A percentile compares a stretch with the other conserved stretches of the same genome.
Evolutionary conservation across 2,329 filamentous ascomycete species (phyloP).

Genomic region (Sclerotinia glacialis): DNA sequence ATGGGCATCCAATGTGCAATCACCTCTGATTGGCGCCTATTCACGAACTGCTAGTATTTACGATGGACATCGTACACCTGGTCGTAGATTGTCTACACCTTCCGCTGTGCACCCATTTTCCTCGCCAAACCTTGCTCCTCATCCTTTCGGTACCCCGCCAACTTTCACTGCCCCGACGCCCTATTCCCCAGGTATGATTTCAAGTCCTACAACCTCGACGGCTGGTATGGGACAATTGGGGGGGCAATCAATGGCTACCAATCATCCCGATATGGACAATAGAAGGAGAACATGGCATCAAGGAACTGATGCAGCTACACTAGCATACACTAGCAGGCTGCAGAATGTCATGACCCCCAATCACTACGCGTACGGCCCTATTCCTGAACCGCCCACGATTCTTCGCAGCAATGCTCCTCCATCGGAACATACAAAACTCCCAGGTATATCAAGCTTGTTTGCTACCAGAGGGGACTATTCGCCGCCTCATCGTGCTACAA

Average conservation of each 20-base stretch:
- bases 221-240: slow-evolving; percentile 55
- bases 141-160: slow-evolving; percentile 55
- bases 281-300: slow-evolving; percentile 89
- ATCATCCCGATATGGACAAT: slow-evolving; percentile 67
- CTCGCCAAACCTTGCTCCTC: slow-evolving; percentile 43
- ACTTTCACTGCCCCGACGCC: slow-evolving; percentile 54
- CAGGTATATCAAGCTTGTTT: slow-evolving; percentile 90
- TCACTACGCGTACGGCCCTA: slow-evolving; percentile 47
- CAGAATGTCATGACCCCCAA: slow-evolving; percentile 72
- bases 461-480: slow-evolving; percentile 63
- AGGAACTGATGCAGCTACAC: slow-evolving; percentile 58
- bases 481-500: slow-evolving; percentile 62
- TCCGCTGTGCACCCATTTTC: slow-evolving; percentile 74
- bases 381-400: slow-evolving; percentile 30
- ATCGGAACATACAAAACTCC: slow-evolving; percentile 56
- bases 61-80: slow-evolving; percentile 60
- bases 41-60: slow-evolving; percentile 73
- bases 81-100: slow-evolving; percentile 78
- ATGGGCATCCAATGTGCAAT: slow-evolving; percentile 65
- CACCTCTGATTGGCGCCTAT: slow-evolving; percentile 64
- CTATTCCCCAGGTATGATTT: slow-evolving; percentile 59
- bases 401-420: slow-evolving; percentile 47
- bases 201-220: slow-evolving; percentile 63
- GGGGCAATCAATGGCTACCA: slow-evolving; percentile 61
- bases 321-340: slow-evolving; percentile 61